Conservation (phyloP, 805 yeast species). For the Wickerhamomyces strasburgensis region DNA sequence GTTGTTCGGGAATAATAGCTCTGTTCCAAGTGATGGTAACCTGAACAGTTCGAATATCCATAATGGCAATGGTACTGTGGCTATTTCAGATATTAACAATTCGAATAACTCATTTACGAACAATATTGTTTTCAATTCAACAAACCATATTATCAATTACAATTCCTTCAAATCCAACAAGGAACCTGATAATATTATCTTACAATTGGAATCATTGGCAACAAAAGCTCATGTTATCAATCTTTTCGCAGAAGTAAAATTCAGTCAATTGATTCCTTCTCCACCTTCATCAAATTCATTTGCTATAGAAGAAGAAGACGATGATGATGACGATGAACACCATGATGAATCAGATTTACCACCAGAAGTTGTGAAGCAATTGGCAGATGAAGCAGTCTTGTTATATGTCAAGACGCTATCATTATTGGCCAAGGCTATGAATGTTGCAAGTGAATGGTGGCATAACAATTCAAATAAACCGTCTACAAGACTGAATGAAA, state of each 20-base stretch:
- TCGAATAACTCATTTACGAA: slow-evolving; percentile 21
- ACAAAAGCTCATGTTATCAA: slow-evolving; percentile 89
- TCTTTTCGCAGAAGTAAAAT: slow-evolving; percentile 87
- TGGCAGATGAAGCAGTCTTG: slow-evolving; percentile 83
- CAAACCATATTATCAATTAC: slow-evolving; percentile 16
- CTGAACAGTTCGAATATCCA: not conserved
- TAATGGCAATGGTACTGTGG: slow-evolving; percentile 2
- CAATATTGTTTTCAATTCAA: slow-evolving; percentile 18
- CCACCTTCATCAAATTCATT: slow-evolving; percentile 37
- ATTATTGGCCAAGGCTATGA: slow-evolving; percentile 80
- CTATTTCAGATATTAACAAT: slow-evolving; percentile 15
- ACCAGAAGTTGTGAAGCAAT: slow-evolving; percentile 46
- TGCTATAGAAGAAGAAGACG: slow-evolving; percentile 35
- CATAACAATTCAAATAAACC: slow-evolving; percentile 39
- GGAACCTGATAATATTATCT: slow-evolving; percentile 33
- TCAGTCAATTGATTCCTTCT: slow-evolving; percentile 74
- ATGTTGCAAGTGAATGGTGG: slow-evolving; percentile 90
- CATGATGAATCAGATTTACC: slow-evolving; percentile 36
- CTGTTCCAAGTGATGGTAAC: slow-evolving; percentile 12
- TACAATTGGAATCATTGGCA: slow-evolving; percentile 64
- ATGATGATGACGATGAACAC: slow-evolving; percentile 26
- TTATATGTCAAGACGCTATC: slow-evolving; percentile 82
- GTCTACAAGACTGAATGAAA: slow-evolving; percentile 47
- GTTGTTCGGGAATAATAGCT: slow-evolving; percentile 54
- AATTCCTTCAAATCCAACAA: slow-evolving; percentile 10